Conservation (phyloP, 345 rosid genomes). For the Zanthoxylum bungeanum region DNA sequence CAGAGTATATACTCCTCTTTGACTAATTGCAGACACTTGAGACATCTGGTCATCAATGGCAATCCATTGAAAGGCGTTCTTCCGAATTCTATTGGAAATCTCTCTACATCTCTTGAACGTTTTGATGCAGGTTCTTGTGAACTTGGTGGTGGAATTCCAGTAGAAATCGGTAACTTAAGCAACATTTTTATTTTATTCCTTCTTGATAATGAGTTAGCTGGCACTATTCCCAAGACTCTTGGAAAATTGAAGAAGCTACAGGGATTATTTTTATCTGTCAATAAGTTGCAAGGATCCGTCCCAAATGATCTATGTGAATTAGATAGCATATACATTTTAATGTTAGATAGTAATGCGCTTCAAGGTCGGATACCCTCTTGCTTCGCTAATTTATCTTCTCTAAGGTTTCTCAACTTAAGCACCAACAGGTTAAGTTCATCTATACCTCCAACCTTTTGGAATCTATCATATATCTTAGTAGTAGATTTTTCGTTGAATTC, state of each 20-base stretch:
- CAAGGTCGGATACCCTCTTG: background rate
- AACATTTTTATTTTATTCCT: background rate
- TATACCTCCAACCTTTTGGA: background rate
- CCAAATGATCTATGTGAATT: no score
- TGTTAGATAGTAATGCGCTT: background rate
- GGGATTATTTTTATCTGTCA: background rate
- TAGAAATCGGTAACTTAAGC: conserved; percentile 3
- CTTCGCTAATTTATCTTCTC: background rate
- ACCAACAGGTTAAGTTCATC: background rate
- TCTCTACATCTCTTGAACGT: conserved; percentile 6
- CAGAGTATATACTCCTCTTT: conserved; percentile 2
- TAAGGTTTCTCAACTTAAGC: background rate
- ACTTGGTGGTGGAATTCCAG: conserved; percentile 6
- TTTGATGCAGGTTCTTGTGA: background rate
- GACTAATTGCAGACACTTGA: conserved; percentile 8
- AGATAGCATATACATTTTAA: no score
- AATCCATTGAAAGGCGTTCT: background rate
- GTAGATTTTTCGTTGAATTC: background rate
- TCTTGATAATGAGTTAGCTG: background rate
- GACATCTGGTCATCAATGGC: background rate
- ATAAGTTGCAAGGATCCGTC: background rate
- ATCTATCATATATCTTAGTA: background rate
- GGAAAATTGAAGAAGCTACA: conserved; percentile 11
- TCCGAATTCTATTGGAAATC: conserved; percentile 9
- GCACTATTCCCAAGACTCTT: conserved; percentile 7